phyloP scores from a whole-genome alignment of 805 yeast genomes.

The Yarrowia hollandica region DNA sequence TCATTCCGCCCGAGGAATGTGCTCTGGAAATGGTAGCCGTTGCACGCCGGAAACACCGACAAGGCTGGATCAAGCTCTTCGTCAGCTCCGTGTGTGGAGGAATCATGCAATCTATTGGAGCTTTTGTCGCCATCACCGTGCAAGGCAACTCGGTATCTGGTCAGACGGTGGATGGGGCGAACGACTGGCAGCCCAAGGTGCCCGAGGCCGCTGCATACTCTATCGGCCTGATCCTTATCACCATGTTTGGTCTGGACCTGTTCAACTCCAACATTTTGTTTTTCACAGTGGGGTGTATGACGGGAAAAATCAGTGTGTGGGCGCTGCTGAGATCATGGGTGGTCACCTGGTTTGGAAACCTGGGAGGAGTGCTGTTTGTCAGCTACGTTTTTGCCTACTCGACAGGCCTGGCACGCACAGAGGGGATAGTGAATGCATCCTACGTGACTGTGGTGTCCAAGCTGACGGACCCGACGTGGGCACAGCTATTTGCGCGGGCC shows the following conservation, averaged over 20 bases:
- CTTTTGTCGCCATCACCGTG: neutral
- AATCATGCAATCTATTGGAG: slow-evolving; percentile 22
- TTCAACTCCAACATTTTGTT: slow-evolving; percentile 26
- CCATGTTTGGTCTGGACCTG: slow-evolving; percentile 19
- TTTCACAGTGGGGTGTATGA: slow-evolving; percentile 3
- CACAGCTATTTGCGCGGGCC: slow-evolving; percentile 2
- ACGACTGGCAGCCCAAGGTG: slow-evolving; percentile 8
- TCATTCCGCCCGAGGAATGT: slow-evolving; percentile 20
- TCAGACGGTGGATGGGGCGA: neutral
- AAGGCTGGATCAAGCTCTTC: slow-evolving; percentile 9
- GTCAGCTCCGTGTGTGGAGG: slow-evolving; percentile 19
- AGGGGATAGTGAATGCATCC: slow-evolving; percentile 1
- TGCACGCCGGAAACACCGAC: slow-evolving; percentile 4
- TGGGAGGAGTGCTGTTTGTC: slow-evolving; percentile 14
- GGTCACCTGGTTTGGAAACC: slow-evolving; percentile 8
- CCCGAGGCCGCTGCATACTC: neutral
- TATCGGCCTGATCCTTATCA: slow-evolving; percentile 9
- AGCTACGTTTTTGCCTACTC: slow-evolving; percentile 11
- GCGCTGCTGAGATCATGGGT: neutral
- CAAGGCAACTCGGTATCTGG: slow-evolving; percentile 10
- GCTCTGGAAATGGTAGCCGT: slow-evolving; percentile 22
- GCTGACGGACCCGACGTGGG: neutral
- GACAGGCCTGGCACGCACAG: slow-evolving; percentile 8
- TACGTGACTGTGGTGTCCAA: neutral
- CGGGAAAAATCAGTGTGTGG: neutral